Conservation (phyloP, 2,329 filamentous ascomycete genomes). For the Trichophyton simii region DNA sequence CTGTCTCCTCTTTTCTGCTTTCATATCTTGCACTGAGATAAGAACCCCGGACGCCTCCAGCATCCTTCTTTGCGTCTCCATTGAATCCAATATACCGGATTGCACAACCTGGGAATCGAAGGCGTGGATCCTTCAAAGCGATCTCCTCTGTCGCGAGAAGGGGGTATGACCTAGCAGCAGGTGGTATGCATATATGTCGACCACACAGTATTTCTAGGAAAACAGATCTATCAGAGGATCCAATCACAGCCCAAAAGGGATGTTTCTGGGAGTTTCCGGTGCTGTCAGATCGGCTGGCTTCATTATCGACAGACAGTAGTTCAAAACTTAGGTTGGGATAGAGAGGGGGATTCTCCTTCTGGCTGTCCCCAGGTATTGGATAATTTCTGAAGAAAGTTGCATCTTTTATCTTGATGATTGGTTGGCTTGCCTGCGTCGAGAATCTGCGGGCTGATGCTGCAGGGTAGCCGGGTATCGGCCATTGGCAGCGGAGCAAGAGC, state of each 20-base stretch:
- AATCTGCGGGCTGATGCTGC: neutral
- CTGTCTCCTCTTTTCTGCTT: constrained; percentile 69
- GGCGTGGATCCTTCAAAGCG: constrained; percentile 34
- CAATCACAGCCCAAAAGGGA: constrained; percentile 74
- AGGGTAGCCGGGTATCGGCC: neutral
- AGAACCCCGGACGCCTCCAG: constrained; percentile 46
- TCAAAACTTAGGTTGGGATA: constrained; percentile 60
- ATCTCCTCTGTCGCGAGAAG: constrained; percentile 56
- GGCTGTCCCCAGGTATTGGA: constrained; percentile 39
- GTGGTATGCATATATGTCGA: constrained; percentile 61
- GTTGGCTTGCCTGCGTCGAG: constrained; percentile 22
- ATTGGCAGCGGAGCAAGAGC: neutral
- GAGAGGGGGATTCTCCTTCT: constrained; percentile 53
- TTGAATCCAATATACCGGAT: constrained; percentile 89
- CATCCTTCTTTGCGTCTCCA: constrained; percentile 48
- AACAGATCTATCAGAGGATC: constrained; percentile 66
- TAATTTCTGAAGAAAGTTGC: constrained; percentile 74
- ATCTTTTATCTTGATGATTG: constrained; percentile 60
- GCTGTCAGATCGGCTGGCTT: neutral
- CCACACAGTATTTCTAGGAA: constrained; percentile 70
- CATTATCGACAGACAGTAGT: constrained; percentile 37
- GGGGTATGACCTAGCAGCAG: constrained; percentile 63
- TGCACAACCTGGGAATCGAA: constrained; percentile 51
- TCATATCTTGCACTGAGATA: constrained; percentile 89
- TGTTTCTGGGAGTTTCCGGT: constrained; percentile 10